A percentile compares a stretch with the other conserved stretches of the same genome.
These are phyloP conservation scores for Calonectria montana DNA, from an alignment of 2,329 filamentous ascomycete species.

Conservation along the genomic window DNA sequence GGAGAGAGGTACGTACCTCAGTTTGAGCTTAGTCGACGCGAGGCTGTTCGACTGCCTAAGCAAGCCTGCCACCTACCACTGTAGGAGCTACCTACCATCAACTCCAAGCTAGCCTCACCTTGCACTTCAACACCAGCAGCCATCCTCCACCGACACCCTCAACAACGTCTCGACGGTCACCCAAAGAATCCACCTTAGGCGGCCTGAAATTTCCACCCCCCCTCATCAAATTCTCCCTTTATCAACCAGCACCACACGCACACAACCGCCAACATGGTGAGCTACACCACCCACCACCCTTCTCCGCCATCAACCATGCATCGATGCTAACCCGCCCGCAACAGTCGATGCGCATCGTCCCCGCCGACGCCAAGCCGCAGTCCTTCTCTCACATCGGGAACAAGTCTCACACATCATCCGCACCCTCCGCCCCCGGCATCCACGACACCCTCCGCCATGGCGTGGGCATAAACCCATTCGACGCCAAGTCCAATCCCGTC, in stretches of 20 bases:
- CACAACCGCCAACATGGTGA: constrained; percentile 61
- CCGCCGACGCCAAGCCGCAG: constrained; percentile 73
- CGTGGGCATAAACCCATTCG: constrained; percentile 72
- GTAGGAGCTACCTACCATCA: constrained; percentile 16
- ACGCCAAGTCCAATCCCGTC: constrained; percentile 61
- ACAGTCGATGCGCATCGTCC: constrained; percentile 91
- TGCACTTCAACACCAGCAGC: constrained; percentile 24
- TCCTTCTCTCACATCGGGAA: constrained; percentile 69
- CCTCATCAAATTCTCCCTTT: neutral
- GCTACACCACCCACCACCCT: constrained; percentile 32
- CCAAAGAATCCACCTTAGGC: neutral
- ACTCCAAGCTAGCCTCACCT: constrained; percentile 14
- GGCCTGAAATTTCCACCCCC: no score
- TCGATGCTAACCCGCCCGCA: constrained; percentile 33
- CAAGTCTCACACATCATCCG: constrained; percentile 67
- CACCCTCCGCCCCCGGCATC: constrained; percentile 91
- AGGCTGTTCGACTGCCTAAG: constrained; percentile 44
- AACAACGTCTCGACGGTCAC: neutral
- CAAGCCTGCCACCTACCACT: constrained; percentile 20
- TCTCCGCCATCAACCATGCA: constrained; percentile 11
- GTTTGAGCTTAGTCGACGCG: constrained; percentile 33
- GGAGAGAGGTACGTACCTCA: constrained; percentile 34
- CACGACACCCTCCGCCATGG: constrained; percentile 93
- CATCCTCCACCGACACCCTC: neutral
- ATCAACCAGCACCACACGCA: neutral